A percentile compares a stretch with the other conserved stretches of the same genome.
Evolutionary conservation across 495 filamentous ascomycete genomes (phyloP).

Genomic region (Penicillium bovifimosum): DNA sequence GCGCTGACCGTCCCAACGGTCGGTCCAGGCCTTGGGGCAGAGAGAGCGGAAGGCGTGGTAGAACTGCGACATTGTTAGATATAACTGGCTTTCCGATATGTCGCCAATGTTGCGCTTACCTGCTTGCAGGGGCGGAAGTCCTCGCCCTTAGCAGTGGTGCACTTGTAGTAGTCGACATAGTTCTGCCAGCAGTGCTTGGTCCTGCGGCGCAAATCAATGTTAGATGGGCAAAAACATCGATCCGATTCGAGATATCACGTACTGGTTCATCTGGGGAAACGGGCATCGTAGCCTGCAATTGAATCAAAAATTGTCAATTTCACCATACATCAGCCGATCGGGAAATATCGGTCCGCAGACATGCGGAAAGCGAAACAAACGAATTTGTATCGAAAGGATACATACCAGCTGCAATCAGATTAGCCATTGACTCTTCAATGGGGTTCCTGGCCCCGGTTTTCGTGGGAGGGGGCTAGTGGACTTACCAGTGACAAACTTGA

Average conservation of each 20-base stretch:
- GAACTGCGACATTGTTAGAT: constrained; percentile 56
- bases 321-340: constrained; percentile 15
- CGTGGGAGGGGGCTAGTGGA: constrained; percentile 20
- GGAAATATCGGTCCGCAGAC: constrained; percentile 8
- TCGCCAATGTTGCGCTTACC: constrained; percentile 44
- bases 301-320: constrained; percentile 31
- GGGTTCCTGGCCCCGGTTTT: constrained; percentile 25
- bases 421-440: constrained; percentile 43
- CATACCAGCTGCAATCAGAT: constrained; percentile 43
- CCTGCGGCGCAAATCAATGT: constrained; percentile 26
- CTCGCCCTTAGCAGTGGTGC: constrained; percentile 95
- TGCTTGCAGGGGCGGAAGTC: constrained; percentile 97
- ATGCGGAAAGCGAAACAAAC: constrained; percentile 11
- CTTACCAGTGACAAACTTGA: constrained; percentile 99
- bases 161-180: constrained; percentile 99
- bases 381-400: constrained; percentile 17
- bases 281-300: constrained; percentile 86
- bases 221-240: not conserved
- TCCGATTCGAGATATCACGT: constrained; percentile 18
- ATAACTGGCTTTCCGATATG: not conserved
- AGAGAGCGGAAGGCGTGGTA: constrained; percentile 91
- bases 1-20: constrained; percentile 95
- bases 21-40: constrained; percentile 91
- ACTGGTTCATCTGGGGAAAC: constrained; percentile 98
- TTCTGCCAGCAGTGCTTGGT: constrained; percentile 96